Base-by-base conservation (phyloP, 805 yeast genomes). In the Candida pseudoglaebosa region DNA sequence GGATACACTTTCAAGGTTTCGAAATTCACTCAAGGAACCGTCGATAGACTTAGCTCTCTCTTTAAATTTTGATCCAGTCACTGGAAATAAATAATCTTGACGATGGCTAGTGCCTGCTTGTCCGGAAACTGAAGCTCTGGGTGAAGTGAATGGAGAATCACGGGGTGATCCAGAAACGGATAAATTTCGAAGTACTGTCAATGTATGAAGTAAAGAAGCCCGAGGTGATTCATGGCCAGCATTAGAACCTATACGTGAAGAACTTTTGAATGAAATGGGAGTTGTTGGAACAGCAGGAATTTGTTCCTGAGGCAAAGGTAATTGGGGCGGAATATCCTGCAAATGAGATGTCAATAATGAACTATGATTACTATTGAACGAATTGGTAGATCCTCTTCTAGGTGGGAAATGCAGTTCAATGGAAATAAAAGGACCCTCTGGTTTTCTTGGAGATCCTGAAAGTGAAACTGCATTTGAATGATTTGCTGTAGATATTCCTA, bases 301-400 rank as follows among this genome's bases (percentile, higher is more conserved):
- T 13, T 78, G 74, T 31, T 73, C 82, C 10, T 50, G 56, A 3
- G 90, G 90, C 42, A 76, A 61, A 1, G 82, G 78, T 13, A 68
- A 55, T 37, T 67, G 75, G 0, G 82, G 78, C 0, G 89, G 88
- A 4, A 82, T 61, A 38, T 63, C 73, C 30, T 59, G 63, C 16
- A 59, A 48, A 39, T 57, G 61, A 0, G 62, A 51, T 8, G 56
- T 54, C 28, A 61, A 49, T 13, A 61, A 45, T 1, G 66, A 60
- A 29, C 42, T 54, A 18, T 24, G 43, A 38, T 56, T 56, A 1
- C 59, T 46, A 4, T 31, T 42, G 28, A 38, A 50, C 2, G 59
- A 52, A 17, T 54, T 44, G 17, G 45, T 48, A 0, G 65, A 57
- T 31, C 53, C 49, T 29, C 46, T 55, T 18, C 44, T 24, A 4